phyloP scores from a whole-genome alignment of 768 basidiomycete species.

The Galerina marginata region DNA sequence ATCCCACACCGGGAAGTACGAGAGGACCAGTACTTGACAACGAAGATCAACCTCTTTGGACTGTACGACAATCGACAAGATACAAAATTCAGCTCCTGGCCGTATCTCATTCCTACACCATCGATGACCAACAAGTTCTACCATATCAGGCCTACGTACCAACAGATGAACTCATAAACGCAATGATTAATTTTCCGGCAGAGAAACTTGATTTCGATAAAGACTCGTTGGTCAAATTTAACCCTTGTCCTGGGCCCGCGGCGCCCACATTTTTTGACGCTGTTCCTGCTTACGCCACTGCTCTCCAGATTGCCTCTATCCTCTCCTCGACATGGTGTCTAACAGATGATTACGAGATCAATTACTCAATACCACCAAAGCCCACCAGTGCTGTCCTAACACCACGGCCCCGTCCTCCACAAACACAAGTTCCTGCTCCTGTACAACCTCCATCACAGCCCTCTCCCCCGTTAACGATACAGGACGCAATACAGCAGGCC shows the following conservation, averaged over 20 bases:
- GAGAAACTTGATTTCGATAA: constrained; percentile 48
- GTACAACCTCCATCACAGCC: constrained; percentile 16
- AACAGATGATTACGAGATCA: constrained; percentile 75
- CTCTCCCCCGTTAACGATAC: constrained; percentile 35
- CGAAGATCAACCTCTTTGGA: constrained; percentile 50
- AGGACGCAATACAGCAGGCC: constrained; percentile 52
- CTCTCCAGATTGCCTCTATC: constrained; percentile 71
- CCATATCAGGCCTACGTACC: constrained; percentile 78
- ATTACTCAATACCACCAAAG: constrained; percentile 45
- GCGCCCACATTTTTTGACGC: constrained; percentile 52
- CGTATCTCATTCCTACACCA: constrained; percentile 50
- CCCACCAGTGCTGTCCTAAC: constrained; percentile 10
- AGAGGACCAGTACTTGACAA: constrained; percentile 28
- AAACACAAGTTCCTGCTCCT: constrained; percentile 18
- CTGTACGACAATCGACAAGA: constrained; percentile 58
- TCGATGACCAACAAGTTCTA: constrained; percentile 64
- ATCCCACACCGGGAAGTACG: constrained; percentile 19
- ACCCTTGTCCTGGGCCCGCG: constrained; percentile 48
- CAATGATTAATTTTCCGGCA: constrained; percentile 50
- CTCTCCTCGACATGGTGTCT: constrained; percentile 72
- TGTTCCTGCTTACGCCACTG: constrained; percentile 68
- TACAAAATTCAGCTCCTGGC: constrained; percentile 77
- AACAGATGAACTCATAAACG: constrained; percentile 53
- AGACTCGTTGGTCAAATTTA: constrained; percentile 50
- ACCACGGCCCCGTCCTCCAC: constrained; percentile 9